phyloP scores from a whole-genome alignment of 1,284 basidiomycete genomes.

The Cryptococcus depauperatus region DNA sequence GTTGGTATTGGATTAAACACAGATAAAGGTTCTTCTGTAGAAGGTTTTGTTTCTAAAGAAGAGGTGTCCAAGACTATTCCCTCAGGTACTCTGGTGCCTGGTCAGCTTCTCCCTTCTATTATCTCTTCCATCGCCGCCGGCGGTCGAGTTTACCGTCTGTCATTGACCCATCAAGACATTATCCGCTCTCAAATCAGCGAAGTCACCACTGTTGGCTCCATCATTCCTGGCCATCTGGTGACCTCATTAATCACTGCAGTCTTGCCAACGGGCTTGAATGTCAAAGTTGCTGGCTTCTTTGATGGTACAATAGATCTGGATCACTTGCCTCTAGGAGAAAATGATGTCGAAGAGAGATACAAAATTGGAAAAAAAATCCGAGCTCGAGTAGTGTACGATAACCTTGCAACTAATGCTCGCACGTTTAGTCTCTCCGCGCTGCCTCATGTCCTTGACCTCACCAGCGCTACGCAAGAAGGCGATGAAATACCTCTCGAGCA shows the following conservation, averaged over 20 bases:
- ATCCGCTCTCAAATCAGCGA: slow-evolving; percentile 54
- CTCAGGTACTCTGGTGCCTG: slow-evolving; percentile 42
- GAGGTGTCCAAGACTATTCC: slow-evolving; percentile 48
- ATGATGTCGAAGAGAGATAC: slow-evolving; percentile 51
- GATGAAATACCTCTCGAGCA: slow-evolving; percentile 48
- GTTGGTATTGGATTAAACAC: slow-evolving; percentile 73
- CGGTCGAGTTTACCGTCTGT: slow-evolving; percentile 39
- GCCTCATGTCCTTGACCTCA: slow-evolving; percentile 61
- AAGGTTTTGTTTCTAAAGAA: slow-evolving; percentile 71
- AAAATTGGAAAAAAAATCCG: slow-evolving; percentile 77
- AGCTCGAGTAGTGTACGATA: slow-evolving; percentile 77
- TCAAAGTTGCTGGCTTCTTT: slow-evolving; percentile 90
- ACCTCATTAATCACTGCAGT: slow-evolving; percentile 74
- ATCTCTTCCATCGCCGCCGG: slow-evolving; percentile 55
- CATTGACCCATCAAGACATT: slow-evolving; percentile 50
- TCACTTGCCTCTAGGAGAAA: slow-evolving; percentile 55
- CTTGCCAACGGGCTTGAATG: slow-evolving; percentile 69
- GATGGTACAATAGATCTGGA: slow-evolving; percentile 81
- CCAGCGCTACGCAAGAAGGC: slow-evolving; percentile 37
- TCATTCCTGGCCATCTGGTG: slow-evolving; percentile 83
- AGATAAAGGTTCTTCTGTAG: slow-evolving; percentile 43
- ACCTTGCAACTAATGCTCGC: slow-evolving; percentile 60
- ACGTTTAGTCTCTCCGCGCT: slow-evolving; percentile 71
- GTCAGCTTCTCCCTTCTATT: slow-evolving; percentile 58
- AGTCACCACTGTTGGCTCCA: slow-evolving; percentile 67